Evolutionary conservation across 2,329 filamentous ascomycete genomes (phyloP).

Genomic region (Microsporum canis): DNA sequence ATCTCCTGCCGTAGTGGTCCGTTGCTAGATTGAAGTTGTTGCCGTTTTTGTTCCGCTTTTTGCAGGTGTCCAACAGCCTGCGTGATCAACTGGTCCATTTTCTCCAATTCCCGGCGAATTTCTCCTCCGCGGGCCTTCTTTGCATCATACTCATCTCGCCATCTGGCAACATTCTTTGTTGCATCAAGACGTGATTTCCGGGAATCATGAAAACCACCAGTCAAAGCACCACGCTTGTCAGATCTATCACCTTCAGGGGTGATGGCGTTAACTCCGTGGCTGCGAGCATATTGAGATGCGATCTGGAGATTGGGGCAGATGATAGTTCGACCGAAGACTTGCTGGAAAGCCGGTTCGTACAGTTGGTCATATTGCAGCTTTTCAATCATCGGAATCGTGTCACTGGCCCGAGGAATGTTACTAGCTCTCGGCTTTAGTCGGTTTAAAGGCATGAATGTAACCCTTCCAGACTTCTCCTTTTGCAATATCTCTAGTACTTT

Average conservation of each 20-base stretch:
- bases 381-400: slow-evolving; percentile 75
- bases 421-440: slow-evolving; percentile 58
- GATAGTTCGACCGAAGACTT: slow-evolving; percentile 91
- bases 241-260: slow-evolving; percentile 90
- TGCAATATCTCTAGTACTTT: slow-evolving; percentile 69
- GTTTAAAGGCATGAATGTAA: slow-evolving; percentile 91
- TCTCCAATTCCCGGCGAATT: slow-evolving; percentile 59
- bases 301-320: slow-evolving; percentile 83
- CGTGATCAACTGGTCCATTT: slow-evolving; percentile 80
- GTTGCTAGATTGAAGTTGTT: slow-evolving; percentile 70
- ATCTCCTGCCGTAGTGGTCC: slow-evolving; percentile 69
- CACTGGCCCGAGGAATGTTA: slow-evolving; percentile 73
- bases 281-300: slow-evolving; percentile 81
- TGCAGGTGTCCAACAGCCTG: slow-evolving; percentile 71
- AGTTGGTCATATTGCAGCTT: slow-evolving; percentile 68
- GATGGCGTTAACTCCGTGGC: slow-evolving; percentile 83
- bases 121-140: slow-evolving; percentile 53
- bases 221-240: slow-evolving; percentile 90
- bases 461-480: slow-evolving; percentile 66
- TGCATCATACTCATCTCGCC: slow-evolving; percentile 61
- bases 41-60: slow-evolving; percentile 66
- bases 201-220: slow-evolving; percentile 84
- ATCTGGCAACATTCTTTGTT: slow-evolving; percentile 61
- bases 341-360: slow-evolving; percentile 78
- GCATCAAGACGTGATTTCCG: slow-evolving; percentile 78